Evolutionary conservation across 2,329 filamentous ascomycete genomes (phyloP).

Genomic region (Diaporthe vexans): DNA sequence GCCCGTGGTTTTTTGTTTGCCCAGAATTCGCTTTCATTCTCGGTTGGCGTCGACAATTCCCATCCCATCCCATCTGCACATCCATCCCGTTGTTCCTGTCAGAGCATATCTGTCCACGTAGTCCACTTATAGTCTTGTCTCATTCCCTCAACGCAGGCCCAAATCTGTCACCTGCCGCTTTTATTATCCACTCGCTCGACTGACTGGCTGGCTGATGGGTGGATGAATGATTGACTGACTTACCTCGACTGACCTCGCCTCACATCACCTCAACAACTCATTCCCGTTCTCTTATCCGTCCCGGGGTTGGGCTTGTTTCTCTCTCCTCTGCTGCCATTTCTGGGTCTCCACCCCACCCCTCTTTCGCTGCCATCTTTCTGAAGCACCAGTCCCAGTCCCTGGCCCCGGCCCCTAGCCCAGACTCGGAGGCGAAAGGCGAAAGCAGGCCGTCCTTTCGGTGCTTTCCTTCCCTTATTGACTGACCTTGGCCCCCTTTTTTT

Average conservation of each 20-base stretch:
- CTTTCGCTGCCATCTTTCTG: slow-evolving; percentile 29
- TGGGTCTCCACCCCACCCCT: slow-evolving; percentile 9
- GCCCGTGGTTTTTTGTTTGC: slow-evolving; percentile 25
- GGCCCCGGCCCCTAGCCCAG: slow-evolving; percentile 17
- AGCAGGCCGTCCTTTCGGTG: background rate
- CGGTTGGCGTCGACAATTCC: background rate
- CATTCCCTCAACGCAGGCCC: background rate
- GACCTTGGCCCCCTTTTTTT: slow-evolving; percentile 24
- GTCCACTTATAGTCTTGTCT: background rate
- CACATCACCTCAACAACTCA: slow-evolving; percentile 18
- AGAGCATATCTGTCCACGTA: background rate
- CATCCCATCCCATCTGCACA: background rate
- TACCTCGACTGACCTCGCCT: background rate
- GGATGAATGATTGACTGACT: background rate
- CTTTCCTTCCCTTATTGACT: background rate
- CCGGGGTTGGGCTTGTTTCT: slow-evolving; percentile 17
- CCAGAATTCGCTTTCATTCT: background rate
- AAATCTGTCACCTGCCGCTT: background rate
- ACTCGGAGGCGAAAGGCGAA: slow-evolving; percentile 23
- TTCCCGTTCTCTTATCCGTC: slow-evolving; percentile 3
- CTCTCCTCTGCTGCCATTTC: background rate
- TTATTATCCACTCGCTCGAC: slow-evolving; percentile 15
- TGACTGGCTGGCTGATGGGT: background rate
- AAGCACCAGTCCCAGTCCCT: slow-evolving; percentile 27
- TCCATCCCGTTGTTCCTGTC: no score